These are phyloP conservation scores for Candida chauliodis DNA, from an alignment of 805 yeast species.

Conservation along the genomic window DNA sequence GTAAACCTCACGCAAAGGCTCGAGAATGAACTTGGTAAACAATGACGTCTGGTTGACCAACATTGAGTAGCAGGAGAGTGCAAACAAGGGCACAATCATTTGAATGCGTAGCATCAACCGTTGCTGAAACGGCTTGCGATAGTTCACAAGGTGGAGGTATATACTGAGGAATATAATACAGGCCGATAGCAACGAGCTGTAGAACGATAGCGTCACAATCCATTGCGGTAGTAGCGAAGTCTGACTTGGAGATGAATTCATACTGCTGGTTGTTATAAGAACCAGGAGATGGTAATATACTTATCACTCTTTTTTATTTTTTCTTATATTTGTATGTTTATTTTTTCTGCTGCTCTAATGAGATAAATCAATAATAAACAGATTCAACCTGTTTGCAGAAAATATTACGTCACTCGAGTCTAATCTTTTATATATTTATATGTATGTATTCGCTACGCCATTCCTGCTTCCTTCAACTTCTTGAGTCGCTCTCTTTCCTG, in stretches of 20 bases:
- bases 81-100: constrained; percentile 76
- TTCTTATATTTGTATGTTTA: no score
- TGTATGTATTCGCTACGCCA: no score
- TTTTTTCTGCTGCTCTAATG: no score
- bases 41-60: constrained; percentile 42
- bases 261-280: no score
- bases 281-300: no score
- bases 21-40: constrained; percentile 46
- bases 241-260: no score
- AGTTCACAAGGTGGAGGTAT: constrained; percentile 48
- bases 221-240: constrained; percentile 13
- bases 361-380: no score
- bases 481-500: constrained; percentile 27
- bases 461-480: constrained; percentile 18
- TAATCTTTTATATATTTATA: no score
- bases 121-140: constrained; percentile 87
- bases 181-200: constrained; percentile 19
- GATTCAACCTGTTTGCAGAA: no score
- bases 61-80: constrained; percentile 63
- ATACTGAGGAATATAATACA: constrained; percentile 22
- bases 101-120: constrained; percentile 79
- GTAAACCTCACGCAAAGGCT: constrained; percentile 82
- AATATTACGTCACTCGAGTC: no score
- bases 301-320: no score
- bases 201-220: constrained; percentile 19